Conservation (phyloP, 2,329 filamentous ascomycete genomes). For the Pseudopyricularia cyperi region DNA sequence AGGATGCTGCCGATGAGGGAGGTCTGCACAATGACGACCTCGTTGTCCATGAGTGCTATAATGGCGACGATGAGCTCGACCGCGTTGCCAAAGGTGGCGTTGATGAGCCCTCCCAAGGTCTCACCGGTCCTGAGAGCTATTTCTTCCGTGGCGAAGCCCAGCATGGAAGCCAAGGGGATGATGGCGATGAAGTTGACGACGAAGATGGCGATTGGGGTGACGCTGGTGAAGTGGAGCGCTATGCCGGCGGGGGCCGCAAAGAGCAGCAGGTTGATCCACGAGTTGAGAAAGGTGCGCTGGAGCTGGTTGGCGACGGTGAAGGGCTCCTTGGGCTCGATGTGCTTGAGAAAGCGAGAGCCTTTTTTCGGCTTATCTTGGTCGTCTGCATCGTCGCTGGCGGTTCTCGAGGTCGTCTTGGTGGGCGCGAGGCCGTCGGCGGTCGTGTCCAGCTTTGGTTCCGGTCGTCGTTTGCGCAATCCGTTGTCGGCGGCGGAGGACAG, state of each 20-base stretch:
- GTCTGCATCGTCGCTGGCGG: conserved; percentile 16
- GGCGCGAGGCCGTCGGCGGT: conserved; percentile 10
- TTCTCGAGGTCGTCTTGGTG: conserved; percentile 2
- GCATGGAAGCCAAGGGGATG: conserved; percentile 67
- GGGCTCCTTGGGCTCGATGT: conserved; percentile 34
- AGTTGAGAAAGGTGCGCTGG: conserved; percentile 62
- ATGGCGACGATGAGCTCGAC: conserved; percentile 81
- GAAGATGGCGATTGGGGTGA: conserved; percentile 56
- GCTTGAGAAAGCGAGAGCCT: conserved; percentile 23
- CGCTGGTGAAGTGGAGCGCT: conserved; percentile 41
- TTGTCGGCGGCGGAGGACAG: conserved; percentile 5
- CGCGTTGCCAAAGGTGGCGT: conserved; percentile 67
- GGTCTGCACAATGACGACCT: conserved; percentile 77
- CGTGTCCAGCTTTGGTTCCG: conserved; percentile 10
- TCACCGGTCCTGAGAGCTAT: conserved; percentile 71
- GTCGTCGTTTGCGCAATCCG: conserved; percentile 10
- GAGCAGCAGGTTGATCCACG: conserved; percentile 77
- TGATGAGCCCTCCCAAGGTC: conserved; percentile 73
- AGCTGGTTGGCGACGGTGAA: conserved; percentile 54
- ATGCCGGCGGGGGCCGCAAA: conserved; percentile 71
- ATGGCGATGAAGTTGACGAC: conserved; percentile 90
- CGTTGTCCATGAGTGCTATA: conserved; percentile 59
- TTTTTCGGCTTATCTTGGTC: conserved; percentile 25
- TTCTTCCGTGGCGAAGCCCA: conserved; percentile 78
- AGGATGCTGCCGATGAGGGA: conserved; percentile 86